phyloP scores from a whole-genome alignment of 768 basidiomycete species.

The Trametes cingulata region DNA sequence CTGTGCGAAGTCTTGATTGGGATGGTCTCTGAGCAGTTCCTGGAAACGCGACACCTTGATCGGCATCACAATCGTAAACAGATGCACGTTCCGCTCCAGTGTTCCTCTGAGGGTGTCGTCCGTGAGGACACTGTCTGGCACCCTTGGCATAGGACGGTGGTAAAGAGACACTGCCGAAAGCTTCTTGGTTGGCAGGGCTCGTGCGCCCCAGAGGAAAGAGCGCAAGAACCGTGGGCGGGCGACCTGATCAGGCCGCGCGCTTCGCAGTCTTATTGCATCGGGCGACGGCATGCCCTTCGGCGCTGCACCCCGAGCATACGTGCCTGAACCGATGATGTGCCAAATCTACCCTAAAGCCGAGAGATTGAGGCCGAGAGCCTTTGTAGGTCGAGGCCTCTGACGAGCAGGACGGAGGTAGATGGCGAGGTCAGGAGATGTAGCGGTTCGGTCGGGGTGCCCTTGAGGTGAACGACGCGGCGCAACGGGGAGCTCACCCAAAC shows the following conservation, averaged over 20 bases:
- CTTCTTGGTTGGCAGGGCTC: slow-evolving; percentile 20
- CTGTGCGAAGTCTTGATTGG: slow-evolving; percentile 39
- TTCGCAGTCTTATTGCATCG: slow-evolving; percentile 3
- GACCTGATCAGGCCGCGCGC: neutral
- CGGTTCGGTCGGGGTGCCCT: too few species aligned
- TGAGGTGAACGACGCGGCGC: too few species aligned
- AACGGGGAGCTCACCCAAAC: too few species aligned
- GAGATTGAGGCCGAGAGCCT: too few species aligned
- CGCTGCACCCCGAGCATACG: neutral
- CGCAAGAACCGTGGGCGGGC: slow-evolving; percentile 13
- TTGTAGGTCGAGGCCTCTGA: too few species aligned
- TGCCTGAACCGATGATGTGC: too few species aligned
- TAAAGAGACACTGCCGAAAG: slow-evolving; percentile 16
- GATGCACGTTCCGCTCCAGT: too few species aligned
- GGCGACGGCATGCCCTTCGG: neutral
- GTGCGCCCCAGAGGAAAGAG: slow-evolving; percentile 18
- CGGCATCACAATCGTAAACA: slow-evolving; percentile 41
- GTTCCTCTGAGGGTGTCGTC: slow-evolving; percentile 31
- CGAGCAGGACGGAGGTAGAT: too few species aligned
- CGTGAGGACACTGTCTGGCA: slow-evolving; percentile 6
- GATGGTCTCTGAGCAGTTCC: slow-evolving; percentile 33
- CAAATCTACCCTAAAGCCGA: too few species aligned
- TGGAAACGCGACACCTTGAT: slow-evolving; percentile 38
- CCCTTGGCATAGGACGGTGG: slow-evolving; percentile 16
- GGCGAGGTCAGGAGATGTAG: too few species aligned